These are phyloP conservation scores for Diaporthe capsici DNA, from an alignment of 2,329 filamentous ascomycete species.

Conservation along the genomic window DNA sequence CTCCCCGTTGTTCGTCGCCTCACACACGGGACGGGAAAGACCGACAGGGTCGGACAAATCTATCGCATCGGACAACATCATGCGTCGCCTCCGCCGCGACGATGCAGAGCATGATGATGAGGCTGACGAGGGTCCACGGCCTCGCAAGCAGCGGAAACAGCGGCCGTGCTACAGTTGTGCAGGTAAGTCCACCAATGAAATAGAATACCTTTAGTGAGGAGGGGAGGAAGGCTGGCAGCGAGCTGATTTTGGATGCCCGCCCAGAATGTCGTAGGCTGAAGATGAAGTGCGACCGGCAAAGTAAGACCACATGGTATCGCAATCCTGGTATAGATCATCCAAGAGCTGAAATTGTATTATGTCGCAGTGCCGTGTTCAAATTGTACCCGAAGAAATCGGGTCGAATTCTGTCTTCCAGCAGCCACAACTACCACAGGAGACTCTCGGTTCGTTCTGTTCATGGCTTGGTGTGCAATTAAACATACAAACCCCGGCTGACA, in stretches of 20 bases:
- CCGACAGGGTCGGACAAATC: background rate
- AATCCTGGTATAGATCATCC: background rate
- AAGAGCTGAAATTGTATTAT: background rate
- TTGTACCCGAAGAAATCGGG: background rate
- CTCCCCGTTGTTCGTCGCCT: background rate
- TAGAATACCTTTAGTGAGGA: background rate
- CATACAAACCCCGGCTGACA: background rate
- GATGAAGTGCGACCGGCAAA: slow-evolving; percentile 20
- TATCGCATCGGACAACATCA: background rate
- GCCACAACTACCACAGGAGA: background rate
- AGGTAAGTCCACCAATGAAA: background rate
- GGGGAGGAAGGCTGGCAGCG: background rate
- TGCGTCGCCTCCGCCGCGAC: slow-evolving; percentile 6
- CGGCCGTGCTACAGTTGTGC: slow-evolving; percentile 10
- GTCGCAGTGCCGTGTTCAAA: slow-evolving; percentile 8
- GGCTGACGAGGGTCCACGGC: background rate
- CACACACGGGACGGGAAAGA: background rate
- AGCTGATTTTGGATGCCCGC: background rate
- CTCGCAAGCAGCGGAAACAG: slow-evolving; percentile 19
- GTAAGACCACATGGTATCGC: background rate
- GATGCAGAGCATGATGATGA: background rate
- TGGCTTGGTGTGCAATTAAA: too few relatives aligned
- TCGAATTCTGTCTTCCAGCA: slow-evolving; percentile 1
- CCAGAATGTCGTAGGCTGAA: slow-evolving; percentile 19
- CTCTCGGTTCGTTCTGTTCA: background rate